Conservation (phyloP, 306 rosid species). For the Lotus japonicus region DNA sequence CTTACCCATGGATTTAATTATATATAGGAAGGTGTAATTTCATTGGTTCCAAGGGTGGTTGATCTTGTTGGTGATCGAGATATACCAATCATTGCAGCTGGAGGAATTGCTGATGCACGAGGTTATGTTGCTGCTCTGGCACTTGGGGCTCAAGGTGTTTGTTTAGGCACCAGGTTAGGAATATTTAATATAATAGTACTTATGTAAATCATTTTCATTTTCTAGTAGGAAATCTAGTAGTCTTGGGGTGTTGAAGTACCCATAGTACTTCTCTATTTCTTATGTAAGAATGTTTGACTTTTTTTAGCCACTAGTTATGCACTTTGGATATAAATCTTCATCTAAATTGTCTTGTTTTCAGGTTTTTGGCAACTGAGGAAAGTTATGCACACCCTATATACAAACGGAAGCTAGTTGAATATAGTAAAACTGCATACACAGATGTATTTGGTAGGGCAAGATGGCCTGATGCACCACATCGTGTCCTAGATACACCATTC, state of each 20-base stretch:
- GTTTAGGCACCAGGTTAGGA: constrained; percentile 55
- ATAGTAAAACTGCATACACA: constrained; percentile 58
- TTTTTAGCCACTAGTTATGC: neutral
- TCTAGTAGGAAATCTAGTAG: neutral
- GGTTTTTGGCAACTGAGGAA: constrained; percentile 64
- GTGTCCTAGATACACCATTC: constrained; percentile 68
- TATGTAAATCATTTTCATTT: neutral
- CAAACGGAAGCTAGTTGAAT: constrained; percentile 66
- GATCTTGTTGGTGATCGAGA: constrained; percentile 51
- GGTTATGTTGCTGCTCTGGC: constrained; percentile 79
- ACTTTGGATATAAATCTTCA: neutral
- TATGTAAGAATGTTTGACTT: neutral
- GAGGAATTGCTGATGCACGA: constrained; percentile 54
- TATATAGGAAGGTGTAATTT: too few species aligned
- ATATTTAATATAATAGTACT: neutral
- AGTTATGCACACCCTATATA: constrained; percentile 75
- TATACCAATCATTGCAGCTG: constrained; percentile 63
- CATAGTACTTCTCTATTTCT: too few species aligned
- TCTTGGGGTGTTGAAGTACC: too few species aligned
- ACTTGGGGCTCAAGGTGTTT: constrained; percentile 63
- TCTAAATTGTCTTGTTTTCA: neutral
- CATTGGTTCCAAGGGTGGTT: constrained; percentile 48
- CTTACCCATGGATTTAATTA: too few species aligned
- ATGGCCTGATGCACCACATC: constrained; percentile 77
- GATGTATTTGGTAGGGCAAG: constrained; percentile 75